Conservation (phyloP, 805 yeast genomes). For the Schizosaccharomyces lindneri region DNA sequence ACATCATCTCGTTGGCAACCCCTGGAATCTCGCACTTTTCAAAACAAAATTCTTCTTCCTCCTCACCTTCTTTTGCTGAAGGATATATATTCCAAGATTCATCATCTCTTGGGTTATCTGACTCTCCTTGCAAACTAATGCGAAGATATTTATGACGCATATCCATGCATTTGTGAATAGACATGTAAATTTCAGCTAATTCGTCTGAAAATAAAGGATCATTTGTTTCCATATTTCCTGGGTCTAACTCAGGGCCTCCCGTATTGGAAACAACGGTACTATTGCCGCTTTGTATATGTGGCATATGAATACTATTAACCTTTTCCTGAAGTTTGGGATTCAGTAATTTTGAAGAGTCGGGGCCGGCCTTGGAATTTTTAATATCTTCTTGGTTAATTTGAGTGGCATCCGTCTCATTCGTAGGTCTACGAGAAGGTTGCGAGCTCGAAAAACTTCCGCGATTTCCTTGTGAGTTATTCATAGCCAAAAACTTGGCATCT, state of each 20-base stretch:
- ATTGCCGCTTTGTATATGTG: neutral
- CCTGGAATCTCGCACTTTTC: constrained; percentile 31
- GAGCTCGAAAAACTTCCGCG: neutral
- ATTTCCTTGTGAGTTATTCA: neutral
- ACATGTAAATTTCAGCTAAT: constrained; percentile 14
- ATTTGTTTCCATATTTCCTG: neutral
- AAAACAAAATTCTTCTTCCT: constrained; percentile 34
- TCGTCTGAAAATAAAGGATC: constrained; percentile 9
- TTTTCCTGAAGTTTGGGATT: neutral
- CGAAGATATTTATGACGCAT: constrained; percentile 53
- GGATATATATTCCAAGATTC: constrained; percentile 67
- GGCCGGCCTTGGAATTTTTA: neutral
- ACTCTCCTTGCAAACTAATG: constrained; percentile 44
- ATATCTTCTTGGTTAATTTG: neutral
- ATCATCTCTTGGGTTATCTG: constrained; percentile 64
- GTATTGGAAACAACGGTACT: neutral
- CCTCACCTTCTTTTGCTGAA: constrained; percentile 26
- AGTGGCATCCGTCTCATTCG: neutral
- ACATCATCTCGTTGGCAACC: constrained; percentile 18
- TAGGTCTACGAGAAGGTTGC: too few species aligned
- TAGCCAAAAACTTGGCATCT: neutral
- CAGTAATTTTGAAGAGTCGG: neutral
- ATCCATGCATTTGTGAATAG: constrained; percentile 29
- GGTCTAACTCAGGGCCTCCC: neutral
- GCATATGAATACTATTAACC: neutral